A percentile compares a stretch with the other conserved stretches of the same genome.
Evolutionary conservation across 2,329 filamentous ascomycete genomes (phyloP).

Genomic region (Beauveria brongniartii): DNA sequence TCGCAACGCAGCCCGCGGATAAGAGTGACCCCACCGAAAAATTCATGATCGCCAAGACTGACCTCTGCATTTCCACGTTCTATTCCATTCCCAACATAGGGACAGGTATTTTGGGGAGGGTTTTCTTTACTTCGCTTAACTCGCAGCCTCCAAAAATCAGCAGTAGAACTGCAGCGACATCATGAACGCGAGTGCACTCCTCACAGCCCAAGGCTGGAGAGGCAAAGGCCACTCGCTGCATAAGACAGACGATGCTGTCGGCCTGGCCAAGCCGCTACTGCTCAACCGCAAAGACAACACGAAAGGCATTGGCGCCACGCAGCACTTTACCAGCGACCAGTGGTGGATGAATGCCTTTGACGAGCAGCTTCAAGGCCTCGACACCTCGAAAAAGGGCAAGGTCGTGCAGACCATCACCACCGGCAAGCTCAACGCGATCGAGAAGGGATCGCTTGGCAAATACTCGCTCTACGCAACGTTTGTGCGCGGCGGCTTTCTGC

Average conservation of each 20-base stretch:
- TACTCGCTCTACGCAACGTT: conserved; percentile 76
- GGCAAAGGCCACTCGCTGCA: conserved; percentile 85
- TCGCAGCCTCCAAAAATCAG: neutral
- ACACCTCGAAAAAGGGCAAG: conserved; percentile 49
- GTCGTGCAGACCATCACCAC: conserved; percentile 48
- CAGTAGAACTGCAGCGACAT: neutral
- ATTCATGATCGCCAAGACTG: conserved; percentile 8
- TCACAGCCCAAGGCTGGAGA: conserved; percentile 82
- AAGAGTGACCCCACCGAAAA: conserved; percentile 24
- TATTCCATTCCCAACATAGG: neutral
- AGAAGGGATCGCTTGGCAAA: conserved; percentile 42
- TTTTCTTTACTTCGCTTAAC: neutral
- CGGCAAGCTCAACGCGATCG: conserved; percentile 48
- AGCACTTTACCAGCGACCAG: conserved; percentile 63
- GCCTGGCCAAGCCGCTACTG: conserved; percentile 75
- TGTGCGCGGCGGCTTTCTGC: conserved; percentile 69
- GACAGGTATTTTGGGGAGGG: neutral
- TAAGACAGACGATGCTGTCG: conserved; percentile 60
- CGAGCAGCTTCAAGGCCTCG: conserved; percentile 74
- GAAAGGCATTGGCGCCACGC: conserved; percentile 72
- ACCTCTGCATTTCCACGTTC: neutral
- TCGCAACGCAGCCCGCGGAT: conserved; percentile 13
- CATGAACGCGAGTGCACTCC: conserved; percentile 81
- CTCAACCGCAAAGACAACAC: conserved; percentile 75
- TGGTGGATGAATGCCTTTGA: conserved; percentile 98